phyloP scores from a whole-genome alignment of 139 green algal genomes.

The Volvox reticuliferus region DNA sequence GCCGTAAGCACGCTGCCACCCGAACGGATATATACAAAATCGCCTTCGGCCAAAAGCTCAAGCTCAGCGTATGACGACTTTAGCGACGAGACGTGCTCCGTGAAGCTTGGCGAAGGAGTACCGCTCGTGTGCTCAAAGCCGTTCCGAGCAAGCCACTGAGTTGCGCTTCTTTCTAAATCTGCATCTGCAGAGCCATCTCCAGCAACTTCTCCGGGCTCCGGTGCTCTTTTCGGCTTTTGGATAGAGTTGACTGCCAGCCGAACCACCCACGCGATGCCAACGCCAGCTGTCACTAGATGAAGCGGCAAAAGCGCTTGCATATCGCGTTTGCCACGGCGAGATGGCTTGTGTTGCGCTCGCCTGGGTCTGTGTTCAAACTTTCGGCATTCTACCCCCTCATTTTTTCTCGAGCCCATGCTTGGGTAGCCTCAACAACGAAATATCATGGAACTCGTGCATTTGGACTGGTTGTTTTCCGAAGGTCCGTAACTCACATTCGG shows the following conservation, averaged over 20 bases:
- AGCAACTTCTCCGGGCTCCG: not conserved
- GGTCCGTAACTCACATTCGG: too few species aligned
- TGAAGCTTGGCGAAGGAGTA: not conserved
- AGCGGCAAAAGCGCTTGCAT: constrained; percentile 7
- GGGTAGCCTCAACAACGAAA: not conserved
- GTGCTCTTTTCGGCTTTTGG: not conserved
- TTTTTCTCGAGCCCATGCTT: not conserved
- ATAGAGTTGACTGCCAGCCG: not conserved
- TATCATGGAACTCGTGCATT: not conserved
- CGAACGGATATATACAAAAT: constrained; percentile 3
- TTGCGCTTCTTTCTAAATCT: constrained; percentile 3
- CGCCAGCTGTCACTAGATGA: not conserved
- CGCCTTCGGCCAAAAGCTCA: constrained; percentile 7
- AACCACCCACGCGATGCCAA: constrained; percentile 1
- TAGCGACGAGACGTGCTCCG: not conserved
- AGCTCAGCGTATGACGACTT: not conserved
- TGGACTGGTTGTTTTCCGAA: not conserved
- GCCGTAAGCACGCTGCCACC: constrained; percentile 10
- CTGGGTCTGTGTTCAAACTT: constrained; percentile 7
- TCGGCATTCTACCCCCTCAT: not conserved
- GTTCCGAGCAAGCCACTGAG: constrained; percentile 16
- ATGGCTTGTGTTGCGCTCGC: not conserved
- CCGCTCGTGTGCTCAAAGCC: too few species aligned
- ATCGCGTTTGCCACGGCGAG: not conserved
- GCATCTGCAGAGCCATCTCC: not conserved